Evolutionary conservation across 108 stramenopile genomes (phyloP), one percentile per base, ranked within the genome.

Genomic region (Fragilariopsis cylindrus): DNA sequence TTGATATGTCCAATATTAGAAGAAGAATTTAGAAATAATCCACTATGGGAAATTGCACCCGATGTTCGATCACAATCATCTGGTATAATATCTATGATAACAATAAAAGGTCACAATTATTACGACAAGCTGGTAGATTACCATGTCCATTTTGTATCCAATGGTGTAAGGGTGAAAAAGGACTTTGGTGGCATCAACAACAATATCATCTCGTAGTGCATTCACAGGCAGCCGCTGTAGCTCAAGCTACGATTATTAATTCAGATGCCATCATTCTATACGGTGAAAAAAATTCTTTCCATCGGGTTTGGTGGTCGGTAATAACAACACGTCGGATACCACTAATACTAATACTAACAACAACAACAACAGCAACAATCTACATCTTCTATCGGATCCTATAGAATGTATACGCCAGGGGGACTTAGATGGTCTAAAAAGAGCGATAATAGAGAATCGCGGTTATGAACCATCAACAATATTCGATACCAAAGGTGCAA

Each of bases 121-220:
- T 94, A 15, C 78, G 87, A 63, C 45, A 50, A 16, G 41, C 60
- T 15, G 88, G 85, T 7, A 81, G 72, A 72, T 50, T 92, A 5
- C 94, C 94, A 18, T 95, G 94, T 84, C 84, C 90, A 4, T 43
- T 68, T 4, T 95, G 94, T 67, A 65, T 72, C 12, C 81, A 90
- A 64, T 95, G 94, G 94, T 88, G 77, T 73, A 89, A 85, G 57
- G 93, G 93, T n/a, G 78, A 74, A 55, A 95, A 95, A 76, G 94
- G 94, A 52, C 71, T 95, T 48, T 92, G 94, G 90, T 95, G 94
- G 94, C 94, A 95, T 78, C 85, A 84, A 65, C 78, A 88, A 44
- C 70, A 73, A 54, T 73, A 74, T 55, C 94, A 95, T 75, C 76
- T 78, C 7, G 60, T 79, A 7, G 81, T 81, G 15, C 81, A 91